Base-by-base conservation (phyloP, 306 rosid species). In the Casuarina cunninghamiana region DNA sequence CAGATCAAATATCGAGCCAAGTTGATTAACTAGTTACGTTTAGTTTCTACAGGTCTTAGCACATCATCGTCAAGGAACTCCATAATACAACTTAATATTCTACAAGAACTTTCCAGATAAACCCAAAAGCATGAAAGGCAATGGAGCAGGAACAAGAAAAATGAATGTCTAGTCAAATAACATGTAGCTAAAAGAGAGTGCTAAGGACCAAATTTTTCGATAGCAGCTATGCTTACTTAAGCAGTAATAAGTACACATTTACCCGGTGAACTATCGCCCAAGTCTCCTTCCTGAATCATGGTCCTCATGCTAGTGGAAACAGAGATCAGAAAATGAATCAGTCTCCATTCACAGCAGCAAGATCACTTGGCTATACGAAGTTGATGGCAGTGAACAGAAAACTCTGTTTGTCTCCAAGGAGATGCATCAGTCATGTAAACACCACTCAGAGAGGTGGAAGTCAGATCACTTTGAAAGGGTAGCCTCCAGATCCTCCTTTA, bases 401-500 rank as follows among this genome's bases (percentile, higher is more conserved):
- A 69, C 62, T 37, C 44, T 70, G 45, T 46, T 41, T 46, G 38
- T 58, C 57, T 19, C 61, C 74, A 73, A 74, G 63, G 58, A 77
- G 49, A 71, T 71, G 68, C 78, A 79, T 55, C 54, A 72, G 62
- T 49, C 60, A 73, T 21, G 72, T 55, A 72, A 81, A 69, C 75
- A 76, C 51, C 12, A 37, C 37, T 48, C 66, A 53, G 32, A 57
- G n/a, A 53, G 7, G 15, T 2, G 7, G 68, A 61, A 73, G 44
- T 82, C 19, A 19, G 75, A 68, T 76, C 86, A 88, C 80, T 87
- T 83, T 44, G 90, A 82, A 5, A 93, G 87, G 70, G 90, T 83
- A 73, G 90, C 90, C 82, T 84, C 80, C 72, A 93, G 92, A 78
- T 90, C 90, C 84, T 84, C 98, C 91, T 87, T 91, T 90, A 93